Evolutionary conservation across 2,329 filamentous ascomycete genomes (phyloP).

Genomic region (Bimuria novae-zelandiae): DNA sequence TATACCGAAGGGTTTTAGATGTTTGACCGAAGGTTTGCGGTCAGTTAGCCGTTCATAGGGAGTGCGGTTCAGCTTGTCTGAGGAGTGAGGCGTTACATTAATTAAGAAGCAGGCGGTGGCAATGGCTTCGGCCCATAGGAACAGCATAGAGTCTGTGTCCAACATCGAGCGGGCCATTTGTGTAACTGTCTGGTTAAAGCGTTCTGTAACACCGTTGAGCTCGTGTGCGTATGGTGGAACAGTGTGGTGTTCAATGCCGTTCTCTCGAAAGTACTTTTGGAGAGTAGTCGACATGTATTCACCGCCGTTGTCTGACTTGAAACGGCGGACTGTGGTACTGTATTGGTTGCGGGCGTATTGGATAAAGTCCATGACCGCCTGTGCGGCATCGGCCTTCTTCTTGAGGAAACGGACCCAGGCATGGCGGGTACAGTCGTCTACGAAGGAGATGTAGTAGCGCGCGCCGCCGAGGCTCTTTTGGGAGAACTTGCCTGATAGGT

Average conservation of each 20-base stretch:
- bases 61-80: not conserved
- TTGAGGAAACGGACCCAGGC: conserved; percentile 12
- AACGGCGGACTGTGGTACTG: not conserved
- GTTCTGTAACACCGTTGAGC: conserved; percentile 10
- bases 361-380: not conserved
- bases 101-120: not conserved
- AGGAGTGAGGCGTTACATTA: not conserved
- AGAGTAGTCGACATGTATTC: conserved; percentile 5
- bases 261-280: not conserved
- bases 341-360: not conserved
- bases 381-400: conserved; percentile 6
- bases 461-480: not conserved
- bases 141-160: not conserved
- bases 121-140: not conserved
- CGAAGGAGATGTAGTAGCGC: conserved; percentile 13
- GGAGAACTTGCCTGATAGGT: conserved; percentile 10
- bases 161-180: conserved; percentile 7
- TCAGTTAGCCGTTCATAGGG: too few relatives aligned
- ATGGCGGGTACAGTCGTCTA: conserved; percentile 1
- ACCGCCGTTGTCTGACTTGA: conserved; percentile 9
- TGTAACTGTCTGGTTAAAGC: conserved; percentile 7
- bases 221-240: conserved; percentile 10
- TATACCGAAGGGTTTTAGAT: not conserved
- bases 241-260: conserved; percentile 5
- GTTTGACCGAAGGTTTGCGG: not conserved